phyloP scores from a whole-genome alignment of 768 basidiomycete genomes.

The Xanthoconium purpureum region DNA sequence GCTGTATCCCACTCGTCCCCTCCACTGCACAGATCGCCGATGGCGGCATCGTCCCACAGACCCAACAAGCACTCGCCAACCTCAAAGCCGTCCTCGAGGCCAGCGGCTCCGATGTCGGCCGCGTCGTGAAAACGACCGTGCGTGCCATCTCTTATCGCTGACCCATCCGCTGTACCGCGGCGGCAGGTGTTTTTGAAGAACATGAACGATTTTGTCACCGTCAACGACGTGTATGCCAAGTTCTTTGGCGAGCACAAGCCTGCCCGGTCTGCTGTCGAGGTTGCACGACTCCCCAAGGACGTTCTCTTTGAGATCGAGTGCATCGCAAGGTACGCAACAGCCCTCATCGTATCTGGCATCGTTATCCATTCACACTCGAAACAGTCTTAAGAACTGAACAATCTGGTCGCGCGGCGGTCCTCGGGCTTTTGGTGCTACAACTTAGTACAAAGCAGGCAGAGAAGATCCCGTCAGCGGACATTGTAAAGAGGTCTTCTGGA shows the following conservation, averaged over 20 bases:
- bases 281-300: slow-evolving; percentile 82
- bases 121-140: slow-evolving; percentile 91
- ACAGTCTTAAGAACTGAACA: slow-evolving; percentile 21
- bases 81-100: slow-evolving; percentile 80
- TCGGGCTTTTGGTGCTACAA: not conserved
- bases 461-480: no score
- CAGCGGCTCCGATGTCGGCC: slow-evolving; percentile 70
- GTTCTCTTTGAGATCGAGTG: slow-evolving; percentile 92
- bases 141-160: slow-evolving; percentile 23
- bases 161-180: not conserved
- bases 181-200: slow-evolving; percentile 83
- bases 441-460: not conserved
- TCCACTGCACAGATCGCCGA: slow-evolving; percentile 46
- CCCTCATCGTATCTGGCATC: not conserved
- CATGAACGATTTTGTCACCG: slow-evolving; percentile 84
- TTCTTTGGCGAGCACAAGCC: slow-evolving; percentile 93
- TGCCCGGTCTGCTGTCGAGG: slow-evolving; percentile 90
- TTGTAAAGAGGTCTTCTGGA: not conserved
- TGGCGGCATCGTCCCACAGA: slow-evolving; percentile 39
- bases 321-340: slow-evolving; percentile 61
- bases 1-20: slow-evolving; percentile 83
- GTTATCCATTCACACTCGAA: not conserved
- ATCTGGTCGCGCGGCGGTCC: not conserved
- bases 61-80: slow-evolving; percentile 83
- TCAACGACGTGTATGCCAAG: slow-evolving; percentile 79